A percentile compares a stretch with the other conserved stretches of the same genome.
phyloP scores from a whole-genome alignment of 2,329 filamentous ascomycete species.

The Fusarium anthophilum region DNA sequence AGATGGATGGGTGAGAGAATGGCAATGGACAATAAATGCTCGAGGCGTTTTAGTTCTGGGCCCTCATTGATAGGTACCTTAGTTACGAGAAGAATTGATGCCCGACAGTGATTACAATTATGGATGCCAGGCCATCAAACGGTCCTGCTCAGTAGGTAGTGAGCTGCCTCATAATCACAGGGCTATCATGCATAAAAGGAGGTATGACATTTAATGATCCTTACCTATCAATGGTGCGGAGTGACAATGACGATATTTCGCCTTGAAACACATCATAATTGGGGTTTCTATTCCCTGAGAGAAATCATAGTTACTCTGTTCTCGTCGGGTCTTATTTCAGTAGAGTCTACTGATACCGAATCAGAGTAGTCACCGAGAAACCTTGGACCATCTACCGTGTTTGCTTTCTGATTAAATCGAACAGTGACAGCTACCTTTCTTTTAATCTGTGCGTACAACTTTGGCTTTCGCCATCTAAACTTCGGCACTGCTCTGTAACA shows the following conservation, averaged over 20 bases:
- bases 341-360: not conserved
- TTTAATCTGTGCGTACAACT: not conserved
- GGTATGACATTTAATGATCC: not conserved
- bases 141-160: not conserved
- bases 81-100: not conserved
- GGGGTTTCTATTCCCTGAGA: not conserved
- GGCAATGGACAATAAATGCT: not conserved
- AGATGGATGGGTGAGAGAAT: constrained; percentile 16
- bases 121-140: not conserved
- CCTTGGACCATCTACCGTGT: not conserved
- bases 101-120: not conserved
- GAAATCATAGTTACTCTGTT: not conserved
- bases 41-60: constrained; percentile 5
- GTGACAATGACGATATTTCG: constrained; percentile 9
- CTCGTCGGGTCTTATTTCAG: not conserved
- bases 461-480: not conserved
- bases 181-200: not conserved
- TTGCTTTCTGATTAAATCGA: not conserved
- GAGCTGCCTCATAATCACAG: not conserved
- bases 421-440: not conserved
- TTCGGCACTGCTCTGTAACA: not conserved
- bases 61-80: not conserved
- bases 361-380: not conserved
- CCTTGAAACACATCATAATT: not conserved
- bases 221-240: not conserved